Evolutionary conservation across 345 rosid species (phyloP), one percentile per base, ranked within the genome.

Genomic region (Physaria fendleri): DNA sequence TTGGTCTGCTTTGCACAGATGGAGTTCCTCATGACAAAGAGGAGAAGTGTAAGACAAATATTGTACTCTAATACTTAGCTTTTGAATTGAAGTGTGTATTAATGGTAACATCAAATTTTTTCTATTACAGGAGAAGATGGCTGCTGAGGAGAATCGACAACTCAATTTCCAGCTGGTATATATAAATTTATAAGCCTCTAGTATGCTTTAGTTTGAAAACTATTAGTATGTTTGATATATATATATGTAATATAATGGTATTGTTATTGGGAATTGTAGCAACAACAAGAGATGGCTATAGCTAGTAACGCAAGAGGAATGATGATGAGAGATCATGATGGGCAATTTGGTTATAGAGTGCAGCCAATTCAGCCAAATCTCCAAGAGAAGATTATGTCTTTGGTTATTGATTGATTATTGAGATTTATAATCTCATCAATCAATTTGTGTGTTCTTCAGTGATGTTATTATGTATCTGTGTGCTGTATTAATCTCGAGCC

Each of bases 231-330:
- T 35, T 16, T 59, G 66, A 49, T 22, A 25, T 43, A 28, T 49
- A 23, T 12, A 38, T 47, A 43, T 43, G 48, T n/a, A n/a, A n/a
- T n/a, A n/a, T n/a, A n/a, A n/a, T n/a, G n/a, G n/a, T n/a, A n/a
- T n/a, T n/a, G 24, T 53, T 54, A 13, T 65, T 34, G 14, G 27
- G 20, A 10, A 29, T 3, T 32, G 52, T 76, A 78, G 82, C 79
- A 76, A 66, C 79, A 81, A 33, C 80, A 78, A 30, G 79, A 81
- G 73, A 63, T 79, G 68, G 83, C 72, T 5, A 71, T 77, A 65
- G 84, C 72, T 24, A 72, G 63, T 35, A 79, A 64, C 4, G 77
- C 69, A 17, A 74, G 79, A 33, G 79, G 66, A 24, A 67, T 77
- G 71, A 77, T 75, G 52, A 75, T 48, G 41, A 62, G 64, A 47